Conservation (phyloP, 2,329 filamentous ascomycete species). For the Pestalotiopsis sp. region DNA sequence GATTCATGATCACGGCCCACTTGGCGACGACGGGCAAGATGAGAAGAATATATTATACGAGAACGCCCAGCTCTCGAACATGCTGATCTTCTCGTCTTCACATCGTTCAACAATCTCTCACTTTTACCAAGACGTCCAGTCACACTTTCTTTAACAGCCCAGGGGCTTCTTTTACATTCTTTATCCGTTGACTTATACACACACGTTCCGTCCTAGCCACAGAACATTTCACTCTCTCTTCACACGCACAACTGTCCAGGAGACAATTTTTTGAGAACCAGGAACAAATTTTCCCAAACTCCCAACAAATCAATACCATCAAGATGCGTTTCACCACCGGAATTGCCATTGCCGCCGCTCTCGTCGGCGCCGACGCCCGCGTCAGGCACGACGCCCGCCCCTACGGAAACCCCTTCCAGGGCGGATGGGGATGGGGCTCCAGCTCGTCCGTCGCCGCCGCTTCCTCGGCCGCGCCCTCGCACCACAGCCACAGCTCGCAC, state of each 20-base stretch:
- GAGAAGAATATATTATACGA: constrained; percentile 7
- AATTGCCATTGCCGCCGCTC: constrained; percentile 6
- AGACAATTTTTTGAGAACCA: not conserved
- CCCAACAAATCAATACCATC: not conserved
- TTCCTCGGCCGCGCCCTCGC: not conserved
- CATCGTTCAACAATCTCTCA: not conserved
- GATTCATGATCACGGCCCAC: not conserved
- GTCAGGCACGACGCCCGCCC: not conserved
- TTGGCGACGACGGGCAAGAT: not conserved
- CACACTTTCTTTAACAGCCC: constrained; percentile 8
- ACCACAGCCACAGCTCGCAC: not conserved
- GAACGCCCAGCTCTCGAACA: not conserved
- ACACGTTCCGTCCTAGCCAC: not conserved
- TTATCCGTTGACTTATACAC: not conserved
- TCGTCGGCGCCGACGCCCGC: constrained; percentile 1
- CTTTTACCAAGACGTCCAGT: not conserved
- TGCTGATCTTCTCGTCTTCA: not conserved
- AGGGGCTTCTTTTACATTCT: constrained; percentile 1
- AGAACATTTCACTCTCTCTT: constrained; percentile 4
- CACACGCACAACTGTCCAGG: constrained; percentile 1
- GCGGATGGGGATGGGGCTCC: not conserved
- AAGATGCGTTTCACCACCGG: constrained; percentile 9
- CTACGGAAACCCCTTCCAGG: not conserved
- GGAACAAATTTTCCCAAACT: no score
- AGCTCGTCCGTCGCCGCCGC: not conserved